phyloP scores from a whole-genome alignment of 768 basidiomycete genomes.

The Tricholomella constricta region DNA sequence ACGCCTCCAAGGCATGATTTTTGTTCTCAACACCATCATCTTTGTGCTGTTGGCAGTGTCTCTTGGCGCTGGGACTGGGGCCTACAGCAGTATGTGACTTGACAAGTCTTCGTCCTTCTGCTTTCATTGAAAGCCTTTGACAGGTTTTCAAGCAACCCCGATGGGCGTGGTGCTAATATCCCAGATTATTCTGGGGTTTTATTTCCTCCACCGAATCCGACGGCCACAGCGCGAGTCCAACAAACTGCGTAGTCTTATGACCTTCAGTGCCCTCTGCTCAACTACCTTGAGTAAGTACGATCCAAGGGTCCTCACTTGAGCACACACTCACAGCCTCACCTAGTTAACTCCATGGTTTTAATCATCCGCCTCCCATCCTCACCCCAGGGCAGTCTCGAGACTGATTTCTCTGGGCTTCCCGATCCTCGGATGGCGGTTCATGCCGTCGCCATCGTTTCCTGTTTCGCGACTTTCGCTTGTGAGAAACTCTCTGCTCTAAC shows the following conservation, averaged over 20 bases:
- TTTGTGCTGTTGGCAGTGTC: slow-evolving; percentile 13
- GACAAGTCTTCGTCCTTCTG: background rate
- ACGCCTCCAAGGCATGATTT: slow-evolving; percentile 6
- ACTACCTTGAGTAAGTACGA: slow-evolving; percentile 13
- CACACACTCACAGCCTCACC: background rate
- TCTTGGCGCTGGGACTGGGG: slow-evolving; percentile 11
- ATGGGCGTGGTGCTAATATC: slow-evolving; percentile 19
- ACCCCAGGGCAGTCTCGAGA: slow-evolving; percentile 25
- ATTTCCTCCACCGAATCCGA: slow-evolving; percentile 18
- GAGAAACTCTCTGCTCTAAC: background rate
- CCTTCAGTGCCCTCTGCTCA: slow-evolving; percentile 12
- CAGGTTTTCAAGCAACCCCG: slow-evolving; percentile 17
- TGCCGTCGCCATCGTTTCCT: slow-evolving; percentile 30
- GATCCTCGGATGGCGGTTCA: slow-evolving; percentile 23
- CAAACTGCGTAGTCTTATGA: slow-evolving; percentile 14
- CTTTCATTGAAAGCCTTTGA: background rate
- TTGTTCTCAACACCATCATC: slow-evolving; percentile 6
- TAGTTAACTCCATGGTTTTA: slow-evolving; percentile 23
- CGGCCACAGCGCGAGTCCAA: slow-evolving; percentile 7
- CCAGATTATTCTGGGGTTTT: slow-evolving; percentile 16
- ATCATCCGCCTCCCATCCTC: slow-evolving; percentile 28
- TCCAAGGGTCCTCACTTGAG: background rate
- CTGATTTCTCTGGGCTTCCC: slow-evolving; percentile 25
- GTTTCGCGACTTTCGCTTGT: slow-evolving; percentile 29
- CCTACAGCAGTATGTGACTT: slow-evolving; percentile 11